A percentile compares a stretch with the other conserved stretches of the same genome.
phyloP scores from a whole-genome alignment of 2,329 filamentous ascomycete genomes.

The Exophiala bonariae region DNA sequence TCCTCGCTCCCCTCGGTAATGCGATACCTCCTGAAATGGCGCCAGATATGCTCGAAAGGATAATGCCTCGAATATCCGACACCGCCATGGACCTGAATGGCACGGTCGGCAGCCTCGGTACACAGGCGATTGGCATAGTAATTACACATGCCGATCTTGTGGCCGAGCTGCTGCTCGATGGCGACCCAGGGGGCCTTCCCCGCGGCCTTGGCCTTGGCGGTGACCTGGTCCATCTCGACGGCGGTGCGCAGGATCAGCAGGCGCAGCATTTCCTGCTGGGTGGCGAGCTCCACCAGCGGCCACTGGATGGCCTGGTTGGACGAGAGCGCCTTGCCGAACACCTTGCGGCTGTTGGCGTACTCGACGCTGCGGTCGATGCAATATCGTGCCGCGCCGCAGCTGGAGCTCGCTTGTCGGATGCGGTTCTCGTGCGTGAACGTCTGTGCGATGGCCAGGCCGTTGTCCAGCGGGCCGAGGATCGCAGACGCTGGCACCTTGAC shows the following conservation, averaged over 20 bases:
- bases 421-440: slow-evolving; percentile 67
- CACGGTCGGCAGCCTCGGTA: slow-evolving; percentile 61
- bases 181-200: slow-evolving; percentile 48
- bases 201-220: slow-evolving; percentile 25
- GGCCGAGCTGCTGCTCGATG: slow-evolving; percentile 59
- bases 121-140: slow-evolving; percentile 64
- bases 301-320: slow-evolving; percentile 65
- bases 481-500: slow-evolving; percentile 57
- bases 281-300: slow-evolving; percentile 62
- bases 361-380: slow-evolving; percentile 59
- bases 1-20: slow-evolving; percentile 67
- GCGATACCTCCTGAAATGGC: slow-evolving; percentile 62
- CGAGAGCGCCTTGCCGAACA: slow-evolving; percentile 58
- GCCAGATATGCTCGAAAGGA: slow-evolving; percentile 66
- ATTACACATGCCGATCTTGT: slow-evolving; percentile 66
- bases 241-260: slow-evolving; percentile 63
- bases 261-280: slow-evolving; percentile 63
- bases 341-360: slow-evolving; percentile 55
- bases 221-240: slow-evolving; percentile 57
- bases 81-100: slow-evolving; percentile 63
- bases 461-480: slow-evolving; percentile 54
- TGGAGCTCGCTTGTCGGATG: slow-evolving; percentile 64
- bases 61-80: slow-evolving; percentile 60
- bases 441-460: slow-evolving; percentile 61
- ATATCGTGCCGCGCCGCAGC: slow-evolving; percentile 59